A percentile compares a stretch with the other conserved stretches of the same genome.
Conservation (phyloP, 2,329 filamentous ascomycete genomes). For the Westerdykella sp. region DNA sequence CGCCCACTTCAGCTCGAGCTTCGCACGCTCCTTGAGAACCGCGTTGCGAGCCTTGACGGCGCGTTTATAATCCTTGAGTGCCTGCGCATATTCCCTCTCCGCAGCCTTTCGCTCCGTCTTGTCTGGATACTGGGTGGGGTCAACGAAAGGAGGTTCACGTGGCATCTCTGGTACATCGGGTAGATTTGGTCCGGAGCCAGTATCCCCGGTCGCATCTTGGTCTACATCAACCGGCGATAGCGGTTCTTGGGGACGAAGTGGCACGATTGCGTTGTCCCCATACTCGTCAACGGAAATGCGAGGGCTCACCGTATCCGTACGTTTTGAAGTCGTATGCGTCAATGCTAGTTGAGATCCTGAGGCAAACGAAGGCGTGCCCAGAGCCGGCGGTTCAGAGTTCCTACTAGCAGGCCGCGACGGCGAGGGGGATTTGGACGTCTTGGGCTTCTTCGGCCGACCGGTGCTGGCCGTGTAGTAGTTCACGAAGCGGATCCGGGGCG, state of each 20-base stretch:
- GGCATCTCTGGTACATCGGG: slow-evolving; percentile 50
- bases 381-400: slow-evolving; percentile 5
- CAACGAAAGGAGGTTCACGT: slow-evolving; percentile 48
- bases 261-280: slow-evolving; percentile 31
- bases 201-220: slow-evolving; percentile 13
- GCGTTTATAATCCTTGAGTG: slow-evolving; percentile 59
- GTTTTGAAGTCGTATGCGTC: slow-evolving; percentile 7
- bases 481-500: slow-evolving; percentile 64
- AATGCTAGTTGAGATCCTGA: slow-evolving; percentile 11
- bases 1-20: slow-evolving; percentile 46
- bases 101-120: slow-evolving; percentile 61
- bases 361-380: background rate
- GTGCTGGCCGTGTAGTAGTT: slow-evolving; percentile 90
- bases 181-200: slow-evolving; percentile 19
- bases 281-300: slow-evolving; percentile 45
- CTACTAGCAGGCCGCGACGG: slow-evolving; percentile 12
- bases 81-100: slow-evolving; percentile 60
- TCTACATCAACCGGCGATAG: too few species aligned
- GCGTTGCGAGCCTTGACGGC: slow-evolving; percentile 62
- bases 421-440: slow-evolving; percentile 37
- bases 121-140: slow-evolving; percentile 55
- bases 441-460: slow-evolving; percentile 55
- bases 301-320: slow-evolving; percentile 29
- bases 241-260: slow-evolving; percentile 25
- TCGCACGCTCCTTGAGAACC: slow-evolving; percentile 57